phyloP scores from a whole-genome alignment of 169 alveolate genomes.

The Eimeria acervulina region DNA sequence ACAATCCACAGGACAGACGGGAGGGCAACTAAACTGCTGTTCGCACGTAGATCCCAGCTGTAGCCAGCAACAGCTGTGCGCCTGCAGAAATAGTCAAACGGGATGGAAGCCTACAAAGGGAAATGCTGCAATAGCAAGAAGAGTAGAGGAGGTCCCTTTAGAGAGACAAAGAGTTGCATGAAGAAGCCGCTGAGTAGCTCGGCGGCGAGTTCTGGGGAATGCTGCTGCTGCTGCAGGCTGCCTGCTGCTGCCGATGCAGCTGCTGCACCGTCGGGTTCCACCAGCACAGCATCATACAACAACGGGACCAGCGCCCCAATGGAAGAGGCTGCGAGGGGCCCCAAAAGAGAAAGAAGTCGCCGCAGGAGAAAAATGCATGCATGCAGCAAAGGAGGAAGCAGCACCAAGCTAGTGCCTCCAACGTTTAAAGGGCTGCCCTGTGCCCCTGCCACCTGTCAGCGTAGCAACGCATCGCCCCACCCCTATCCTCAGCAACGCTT shows the following conservation, averaged over 20 bases:
- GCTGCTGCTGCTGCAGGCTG: slow-evolving; percentile 74
- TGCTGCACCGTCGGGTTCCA: slow-evolving; percentile 42
- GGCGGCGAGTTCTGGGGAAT: slow-evolving; percentile 71
- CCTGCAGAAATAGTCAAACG: background rate
- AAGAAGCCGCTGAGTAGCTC: slow-evolving; percentile 59
- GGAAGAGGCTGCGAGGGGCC: slow-evolving; percentile 61
- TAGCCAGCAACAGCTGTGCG: background rate
- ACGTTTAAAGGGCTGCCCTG: slow-evolving; percentile 63
- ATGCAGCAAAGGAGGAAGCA: slow-evolving; percentile 50
- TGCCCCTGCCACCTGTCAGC: slow-evolving; percentile 46
- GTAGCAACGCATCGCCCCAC: background rate
- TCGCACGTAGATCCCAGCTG: background rate
- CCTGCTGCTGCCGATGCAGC: slow-evolving; percentile 64
- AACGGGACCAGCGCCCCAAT: slow-evolving; percentile 33
- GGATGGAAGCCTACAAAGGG: slow-evolving; percentile 36
- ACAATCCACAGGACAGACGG: background rate
- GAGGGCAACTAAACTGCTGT: background rate
- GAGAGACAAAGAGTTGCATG: slow-evolving; percentile 57
- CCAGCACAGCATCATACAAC: slow-evolving; percentile 44
- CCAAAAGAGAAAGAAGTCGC: slow-evolving; percentile 57
- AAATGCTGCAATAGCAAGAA: slow-evolving; percentile 62
- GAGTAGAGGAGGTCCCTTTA: slow-evolving; percentile 37
- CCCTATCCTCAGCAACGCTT: background rate
- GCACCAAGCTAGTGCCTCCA: slow-evolving; percentile 50
- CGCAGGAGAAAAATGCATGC: slow-evolving; percentile 55